These are phyloP conservation scores for Phytopythium delawarense DNA, from an alignment of 352 stramenopile species.

Conservation along the genomic window DNA sequence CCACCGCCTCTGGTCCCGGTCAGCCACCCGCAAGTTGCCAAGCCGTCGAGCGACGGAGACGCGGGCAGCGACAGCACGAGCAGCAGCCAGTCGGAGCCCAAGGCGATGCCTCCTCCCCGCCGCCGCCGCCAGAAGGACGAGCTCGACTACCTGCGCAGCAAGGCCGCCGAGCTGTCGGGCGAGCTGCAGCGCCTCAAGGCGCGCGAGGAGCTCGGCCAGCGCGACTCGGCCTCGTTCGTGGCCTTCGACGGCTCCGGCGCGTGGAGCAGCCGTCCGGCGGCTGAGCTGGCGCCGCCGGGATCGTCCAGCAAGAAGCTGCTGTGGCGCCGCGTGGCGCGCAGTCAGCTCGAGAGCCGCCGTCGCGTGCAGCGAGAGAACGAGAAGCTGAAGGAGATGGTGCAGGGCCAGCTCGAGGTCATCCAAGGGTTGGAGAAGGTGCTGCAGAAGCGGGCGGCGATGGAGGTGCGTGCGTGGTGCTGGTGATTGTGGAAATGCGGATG, in stretches of 20 bases:
- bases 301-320: conserved; percentile 3
- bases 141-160: conserved; percentile 32
- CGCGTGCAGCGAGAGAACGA: conserved; percentile 29
- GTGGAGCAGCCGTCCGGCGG: background rate
- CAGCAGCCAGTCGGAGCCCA: background rate
- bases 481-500: background rate
- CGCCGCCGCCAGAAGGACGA: conserved; percentile 37
- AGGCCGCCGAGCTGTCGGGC: conserved; percentile 24
- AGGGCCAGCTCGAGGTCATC: conserved; percentile 23
- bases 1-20: too few species aligned
- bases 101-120: conserved; percentile 7
- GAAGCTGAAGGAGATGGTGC: conserved; percentile 25
- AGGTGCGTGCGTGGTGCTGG: conserved; percentile 1
- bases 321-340: conserved; percentile 27
- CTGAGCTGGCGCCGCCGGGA: background rate
- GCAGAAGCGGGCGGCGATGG: conserved; percentile 19
- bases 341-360: conserved; percentile 27
- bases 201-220: conserved; percentile 1
- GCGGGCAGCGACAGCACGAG: background rate
- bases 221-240: background rate
- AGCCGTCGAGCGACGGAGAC: background rate
- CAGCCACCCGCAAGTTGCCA: background rate
- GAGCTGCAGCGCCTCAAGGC: conserved; percentile 23
- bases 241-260: background rate
- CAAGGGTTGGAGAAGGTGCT: conserved; percentile 27